A percentile compares a stretch with the other conserved stretches of the same genome.
These are phyloP conservation scores for Fraxinus floribunda DNA, from an alignment of 305 asterid species.

Conservation along the genomic window DNA sequence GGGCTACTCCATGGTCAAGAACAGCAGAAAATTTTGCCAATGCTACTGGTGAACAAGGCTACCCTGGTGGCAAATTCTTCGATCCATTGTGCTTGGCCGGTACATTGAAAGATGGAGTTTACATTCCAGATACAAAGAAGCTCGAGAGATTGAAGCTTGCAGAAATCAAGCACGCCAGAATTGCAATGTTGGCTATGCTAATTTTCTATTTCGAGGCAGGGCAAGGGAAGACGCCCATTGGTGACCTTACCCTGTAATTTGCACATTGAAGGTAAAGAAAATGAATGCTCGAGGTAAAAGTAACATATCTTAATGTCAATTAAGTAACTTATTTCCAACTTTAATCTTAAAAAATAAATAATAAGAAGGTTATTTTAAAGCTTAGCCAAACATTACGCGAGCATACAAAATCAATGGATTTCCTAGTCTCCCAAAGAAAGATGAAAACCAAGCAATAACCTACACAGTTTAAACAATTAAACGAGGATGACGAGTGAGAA, in stretches of 20 bases:
- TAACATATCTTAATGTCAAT: neutral
- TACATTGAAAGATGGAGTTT: conserved; percentile 38
- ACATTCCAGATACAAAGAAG: conserved; percentile 42
- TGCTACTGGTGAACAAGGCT: conserved; percentile 52
- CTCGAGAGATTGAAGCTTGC: conserved; percentile 53
- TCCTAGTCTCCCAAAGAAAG: neutral
- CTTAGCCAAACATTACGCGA: neutral
- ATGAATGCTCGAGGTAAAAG: neutral
- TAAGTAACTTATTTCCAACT: neutral
- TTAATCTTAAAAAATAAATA: too few relatives aligned
- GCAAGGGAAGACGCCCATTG: conserved; percentile 57
- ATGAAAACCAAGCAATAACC: neutral
- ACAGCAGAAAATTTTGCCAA: conserved; percentile 45
- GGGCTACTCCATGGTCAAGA: conserved; percentile 62
- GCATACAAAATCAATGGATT: neutral
- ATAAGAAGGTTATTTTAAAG: neutral
- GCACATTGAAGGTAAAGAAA: conserved; percentile 26
- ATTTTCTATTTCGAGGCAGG: conserved; percentile 57
- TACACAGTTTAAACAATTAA: neutral
- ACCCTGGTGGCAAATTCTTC: conserved; percentile 55
- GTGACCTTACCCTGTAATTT: conserved; percentile 48
- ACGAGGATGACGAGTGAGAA: neutral
- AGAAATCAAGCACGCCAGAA: conserved; percentile 52
- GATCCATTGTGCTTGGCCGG: conserved; percentile 47
- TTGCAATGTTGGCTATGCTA: conserved; percentile 57